Evolutionary conservation across 257 asterid genomes (phyloP).

Genomic region (Nyctanthes arbortristis): DNA sequence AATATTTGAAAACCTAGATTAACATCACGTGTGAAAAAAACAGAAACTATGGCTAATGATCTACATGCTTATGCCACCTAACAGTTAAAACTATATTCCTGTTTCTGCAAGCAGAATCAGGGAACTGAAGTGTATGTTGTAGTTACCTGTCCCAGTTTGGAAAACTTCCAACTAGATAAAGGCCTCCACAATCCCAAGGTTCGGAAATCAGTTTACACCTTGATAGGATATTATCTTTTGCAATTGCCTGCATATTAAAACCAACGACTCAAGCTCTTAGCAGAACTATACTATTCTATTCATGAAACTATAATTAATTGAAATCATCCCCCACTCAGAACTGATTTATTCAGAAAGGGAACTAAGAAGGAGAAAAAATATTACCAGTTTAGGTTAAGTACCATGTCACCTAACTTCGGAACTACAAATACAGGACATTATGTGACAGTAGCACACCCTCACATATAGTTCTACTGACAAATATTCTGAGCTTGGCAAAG

Average conservation of each 20-base stretch:
- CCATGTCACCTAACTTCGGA: background rate
- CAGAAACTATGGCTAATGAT: background rate
- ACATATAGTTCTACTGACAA: background rate
- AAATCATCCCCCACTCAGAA: background rate
- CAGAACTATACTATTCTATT: conserved; percentile 4
- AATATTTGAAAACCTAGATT: background rate
- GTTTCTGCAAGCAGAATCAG: conserved; percentile 13
- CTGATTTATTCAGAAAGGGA: background rate
- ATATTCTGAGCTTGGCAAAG: background rate
- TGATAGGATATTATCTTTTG: conserved; percentile 82
- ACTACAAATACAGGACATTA: background rate
- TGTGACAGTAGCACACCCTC: background rate
- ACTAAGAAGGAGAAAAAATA: background rate
- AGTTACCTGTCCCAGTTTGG: conserved; percentile 98
- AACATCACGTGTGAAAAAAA: background rate
- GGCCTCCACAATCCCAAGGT: conserved; percentile 99
- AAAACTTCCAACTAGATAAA: conserved; percentile 93
- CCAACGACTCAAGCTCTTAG: conserved; percentile 12
- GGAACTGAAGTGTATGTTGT: background rate
- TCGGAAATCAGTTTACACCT: conserved; percentile 93
- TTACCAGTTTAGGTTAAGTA: background rate
- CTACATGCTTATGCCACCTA: conserved; percentile 9
- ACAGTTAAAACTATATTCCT: background rate
- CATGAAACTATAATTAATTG: background rate
- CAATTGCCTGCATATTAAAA: conserved; percentile 70